Conservation (phyloP, 78 protist genomes). For the Isochrysis galbana region DNA sequence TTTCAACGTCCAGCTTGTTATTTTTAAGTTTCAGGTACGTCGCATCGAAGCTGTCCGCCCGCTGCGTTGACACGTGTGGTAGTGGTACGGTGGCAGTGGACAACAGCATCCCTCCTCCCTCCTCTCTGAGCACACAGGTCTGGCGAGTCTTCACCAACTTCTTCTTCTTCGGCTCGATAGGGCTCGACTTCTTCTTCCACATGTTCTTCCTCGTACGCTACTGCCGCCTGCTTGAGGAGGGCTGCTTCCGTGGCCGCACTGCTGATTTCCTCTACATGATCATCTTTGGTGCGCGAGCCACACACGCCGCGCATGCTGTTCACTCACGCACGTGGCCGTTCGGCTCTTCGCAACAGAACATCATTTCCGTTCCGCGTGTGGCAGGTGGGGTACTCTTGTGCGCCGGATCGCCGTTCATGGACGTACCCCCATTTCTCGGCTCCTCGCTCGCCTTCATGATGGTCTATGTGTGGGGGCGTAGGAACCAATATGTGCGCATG, state of each 20-base stretch:
- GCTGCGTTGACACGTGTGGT: neutral
- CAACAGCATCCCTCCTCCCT: too few relatives aligned
- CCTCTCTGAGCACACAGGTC: neutral
- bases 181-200: conserved; percentile 60
- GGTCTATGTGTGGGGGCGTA: conserved; percentile 70
- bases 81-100: too few relatives aligned
- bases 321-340: neutral
- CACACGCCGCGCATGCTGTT: neutral
- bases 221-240: conserved; percentile 56
- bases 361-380: neutral
- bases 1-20: neutral
- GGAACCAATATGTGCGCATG: conserved; percentile 43
- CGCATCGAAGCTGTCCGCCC: neutral
- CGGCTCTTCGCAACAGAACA: neutral
- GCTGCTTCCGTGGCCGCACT: conserved; percentile 46
- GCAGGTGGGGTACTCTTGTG: neutral
- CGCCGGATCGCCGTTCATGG: conserved; percentile 31
- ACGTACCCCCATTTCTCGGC: conserved; percentile 52
- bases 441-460: conserved; percentile 64
- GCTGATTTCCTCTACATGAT: conserved; percentile 57
- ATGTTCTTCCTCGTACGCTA: conserved; percentile 70
- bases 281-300: conserved; percentile 45
- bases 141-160: conserved; percentile 67
- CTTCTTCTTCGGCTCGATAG: conserved; percentile 48
- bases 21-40: conserved; percentile 13